Evolutionary conservation across 2,329 filamentous ascomycete genomes (phyloP).

Genomic region (Ceratocystis huliohia): DNA sequence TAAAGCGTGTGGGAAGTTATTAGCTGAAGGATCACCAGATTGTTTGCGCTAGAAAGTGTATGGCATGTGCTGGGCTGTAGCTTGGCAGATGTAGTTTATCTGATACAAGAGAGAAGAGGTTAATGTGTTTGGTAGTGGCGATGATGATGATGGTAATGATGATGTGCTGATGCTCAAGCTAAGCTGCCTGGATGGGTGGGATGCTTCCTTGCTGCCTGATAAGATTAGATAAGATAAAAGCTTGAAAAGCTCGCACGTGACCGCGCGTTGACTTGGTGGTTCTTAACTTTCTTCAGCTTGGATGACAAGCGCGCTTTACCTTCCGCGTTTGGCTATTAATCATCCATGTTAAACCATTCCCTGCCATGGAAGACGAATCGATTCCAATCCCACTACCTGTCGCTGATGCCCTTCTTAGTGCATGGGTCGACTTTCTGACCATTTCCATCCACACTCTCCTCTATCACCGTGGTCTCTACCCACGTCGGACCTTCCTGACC

Average conservation of each 20-base stretch:
- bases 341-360: neutral
- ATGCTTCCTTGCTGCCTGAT: neutral
- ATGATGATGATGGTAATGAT: too few relatives aligned
- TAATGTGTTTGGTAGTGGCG: too few relatives aligned
- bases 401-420: slow-evolving; percentile 48
- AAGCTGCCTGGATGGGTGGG: too few relatives aligned
- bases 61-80: too few relatives aligned
- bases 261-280: slow-evolving; percentile 13
- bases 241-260: slow-evolving; percentile 10
- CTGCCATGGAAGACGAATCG: neutral
- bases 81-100: too few relatives aligned
- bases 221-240: neutral
- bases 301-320: neutral
- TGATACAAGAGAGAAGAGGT: too few relatives aligned
- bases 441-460: slow-evolving; percentile 77
- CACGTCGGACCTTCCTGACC: slow-evolving; percentile 61
- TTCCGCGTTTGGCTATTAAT: neutral
- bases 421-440: slow-evolving; percentile 69
- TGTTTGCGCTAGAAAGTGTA: too few relatives aligned
- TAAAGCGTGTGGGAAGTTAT: too few relatives aligned
- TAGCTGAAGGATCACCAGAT: too few relatives aligned
- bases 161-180: too few relatives aligned
- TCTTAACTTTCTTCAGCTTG: neutral
- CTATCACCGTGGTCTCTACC: slow-evolving; percentile 71
- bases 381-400: slow-evolving; percentile 28